Evolutionary conservation across 2,329 filamentous ascomycete genomes (phyloP), one percentile per base, ranked within the genome.

Genomic region (Ophioceras dolichostomum): DNA sequence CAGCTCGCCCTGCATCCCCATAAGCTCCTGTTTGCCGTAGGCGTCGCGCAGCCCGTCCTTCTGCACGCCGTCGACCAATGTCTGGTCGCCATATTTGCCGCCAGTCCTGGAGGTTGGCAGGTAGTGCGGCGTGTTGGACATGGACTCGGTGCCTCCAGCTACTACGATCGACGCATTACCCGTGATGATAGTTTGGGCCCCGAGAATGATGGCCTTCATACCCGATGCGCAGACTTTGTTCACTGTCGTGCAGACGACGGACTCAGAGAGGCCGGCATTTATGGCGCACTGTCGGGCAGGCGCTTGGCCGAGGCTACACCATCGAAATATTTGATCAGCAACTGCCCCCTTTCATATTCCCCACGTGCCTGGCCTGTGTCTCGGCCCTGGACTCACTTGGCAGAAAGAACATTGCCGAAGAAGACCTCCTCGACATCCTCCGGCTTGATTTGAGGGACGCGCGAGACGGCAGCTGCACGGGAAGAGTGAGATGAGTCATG

Each of bases 151-250:
- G 50, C 91, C 91, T 55, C 88, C 91, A 47, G 88, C 91, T 42
- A 98, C 86, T 46, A 98, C 79, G 47, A 95, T 80, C 50, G 85
- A 80, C 46, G 89, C 89, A 57, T 86, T 94, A 49, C 91, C 89
- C 38, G 88, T 94, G 60, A 96, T 87, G 67, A 98, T 98, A 52
- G 89, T 95, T 65, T 96, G 91, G 36, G 89, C 85, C 49, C 83
- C 91, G 43, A 98, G 73, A 47, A 94, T 86, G 56, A 98, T 81
- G 49, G 91, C 85, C 71, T 98, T 98, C 58, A 95, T 68, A 32
- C 82, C 80, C 9, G 88, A 95, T 46, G 91, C 91, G 73, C 91
- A 98, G 58, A 98, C 91, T 70, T 98, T 98, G 80, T 98, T 98
- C 56, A 98, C 76, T 37, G 88, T 94, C 32, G 91, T 98, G 64